phyloP scores from a whole-genome alignment of 495 filamentous ascomycete species.

The Trichoderma parareesei region DNA sequence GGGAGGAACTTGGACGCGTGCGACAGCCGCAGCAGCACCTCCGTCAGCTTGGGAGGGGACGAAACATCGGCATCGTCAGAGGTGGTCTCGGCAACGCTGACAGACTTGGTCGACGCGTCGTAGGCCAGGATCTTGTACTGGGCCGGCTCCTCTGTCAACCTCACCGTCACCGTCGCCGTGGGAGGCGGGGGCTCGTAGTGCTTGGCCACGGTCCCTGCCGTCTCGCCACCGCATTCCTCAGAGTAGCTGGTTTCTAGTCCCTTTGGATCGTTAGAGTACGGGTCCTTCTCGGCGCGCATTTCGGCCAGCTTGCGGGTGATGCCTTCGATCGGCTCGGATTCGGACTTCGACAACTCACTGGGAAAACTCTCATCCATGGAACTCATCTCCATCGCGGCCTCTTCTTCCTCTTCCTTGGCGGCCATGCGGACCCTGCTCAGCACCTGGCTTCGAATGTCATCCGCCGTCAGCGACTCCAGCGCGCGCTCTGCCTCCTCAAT shows the following conservation, averaged over 20 bases:
- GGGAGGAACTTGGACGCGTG: slow-evolving; percentile 66
- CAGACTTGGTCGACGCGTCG: slow-evolving; percentile 52
- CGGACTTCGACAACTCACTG: slow-evolving; percentile 18
- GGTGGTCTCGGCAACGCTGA: slow-evolving; percentile 55
- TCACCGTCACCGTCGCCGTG: neutral
- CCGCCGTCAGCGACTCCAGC: slow-evolving; percentile 22
- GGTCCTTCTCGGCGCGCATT: slow-evolving; percentile 22
- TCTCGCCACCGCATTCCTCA: slow-evolving; percentile 25
- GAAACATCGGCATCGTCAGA: slow-evolving; percentile 43
- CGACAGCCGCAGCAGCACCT: slow-evolving; percentile 58
- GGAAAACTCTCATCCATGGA: slow-evolving; percentile 14
- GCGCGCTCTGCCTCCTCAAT: slow-evolving; percentile 6
- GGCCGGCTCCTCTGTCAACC: slow-evolving; percentile 24
- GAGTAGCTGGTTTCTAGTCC: slow-evolving; percentile 29
- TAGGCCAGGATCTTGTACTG: slow-evolving; percentile 68
- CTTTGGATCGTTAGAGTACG: slow-evolving; percentile 30
- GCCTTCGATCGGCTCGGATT: slow-evolving; percentile 28
- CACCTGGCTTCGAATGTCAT: slow-evolving; percentile 19
- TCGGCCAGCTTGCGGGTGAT: slow-evolving; percentile 14
- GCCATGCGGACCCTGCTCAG: slow-evolving; percentile 14
- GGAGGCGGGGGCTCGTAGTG: slow-evolving; percentile 16
- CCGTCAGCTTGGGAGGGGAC: slow-evolving; percentile 43
- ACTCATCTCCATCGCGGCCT: slow-evolving; percentile 16
- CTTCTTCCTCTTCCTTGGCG: slow-evolving; percentile 23
- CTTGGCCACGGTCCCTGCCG: slow-evolving; percentile 20